Evolutionary conservation across 169 alveolate genomes (phyloP), one percentile per base, ranked within the genome.

Genomic region (Theileria orientalis): DNA sequence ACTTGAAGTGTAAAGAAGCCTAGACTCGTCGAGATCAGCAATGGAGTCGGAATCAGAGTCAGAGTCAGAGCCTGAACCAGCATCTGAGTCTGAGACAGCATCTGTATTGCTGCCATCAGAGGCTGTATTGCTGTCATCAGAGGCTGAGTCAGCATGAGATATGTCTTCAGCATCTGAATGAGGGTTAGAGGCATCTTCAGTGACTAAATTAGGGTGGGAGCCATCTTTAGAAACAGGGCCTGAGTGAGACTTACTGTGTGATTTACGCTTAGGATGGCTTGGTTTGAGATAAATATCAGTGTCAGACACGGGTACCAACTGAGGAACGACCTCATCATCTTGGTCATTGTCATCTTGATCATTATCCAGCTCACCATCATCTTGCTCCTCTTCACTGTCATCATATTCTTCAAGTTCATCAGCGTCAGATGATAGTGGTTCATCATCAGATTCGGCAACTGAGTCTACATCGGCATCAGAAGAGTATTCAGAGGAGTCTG

Each of bases 311-410:
- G n/a, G n/a, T n/a, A n/a, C n/a, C n/a, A n/a, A n/a, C n/a, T n/a
- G n/a, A n/a, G n/a, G n/a, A n/a, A n/a, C n/a, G n/a, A n/a, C 16
- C 16, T 42, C 52, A 42, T 42, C 52, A 13, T 54, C 64, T 54
- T 21, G 52, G 16, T 16, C 64, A 54, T 14, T 13, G 13, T 23
- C 42, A 54, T 64, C 23, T 64, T 64, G 64, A 5, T 47, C 70
- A 13, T 9, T 8, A 19, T 61, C n/a, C 11, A 7, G 9, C 11
- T 27, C 70, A 8, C 23, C 60, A 25, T 70, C 84, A 3, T 64
- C 85, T 21, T 72, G 85, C 16, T 57, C 76, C 14, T 19, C 63
- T 11, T 54, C 75, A 23, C 59, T 69, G 9, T 52, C 69, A 14
- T 74, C 56, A 19, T 21, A n/a, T 14, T 5, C 60, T 3, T 7